Conservation (phyloP, 768 basidiomycete genomes). For the Trametes maxima region DNA sequence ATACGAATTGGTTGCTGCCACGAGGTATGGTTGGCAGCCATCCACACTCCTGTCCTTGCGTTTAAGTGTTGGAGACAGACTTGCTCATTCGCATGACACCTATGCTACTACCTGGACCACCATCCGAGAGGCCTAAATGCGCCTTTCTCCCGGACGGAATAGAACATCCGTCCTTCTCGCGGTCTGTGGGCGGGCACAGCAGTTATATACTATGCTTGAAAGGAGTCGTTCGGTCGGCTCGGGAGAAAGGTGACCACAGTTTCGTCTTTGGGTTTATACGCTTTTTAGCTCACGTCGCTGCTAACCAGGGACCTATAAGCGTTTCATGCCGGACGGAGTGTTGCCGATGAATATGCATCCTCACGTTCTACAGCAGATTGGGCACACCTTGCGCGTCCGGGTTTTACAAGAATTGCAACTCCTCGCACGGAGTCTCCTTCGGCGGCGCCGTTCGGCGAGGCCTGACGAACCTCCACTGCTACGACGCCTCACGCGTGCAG, state of each 20-base stretch:
- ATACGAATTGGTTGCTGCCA: slow-evolving; percentile 56
- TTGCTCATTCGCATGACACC: slow-evolving; percentile 64
- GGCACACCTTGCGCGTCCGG: slow-evolving; percentile 68
- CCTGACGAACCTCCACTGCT: slow-evolving; percentile 42
- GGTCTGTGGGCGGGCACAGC: slow-evolving; percentile 46
- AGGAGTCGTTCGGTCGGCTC: slow-evolving; percentile 43
- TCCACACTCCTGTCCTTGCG: not conserved
- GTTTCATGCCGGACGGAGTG: slow-evolving; percentile 32
- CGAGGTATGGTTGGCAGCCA: slow-evolving; percentile 44
- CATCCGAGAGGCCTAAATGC: slow-evolving; percentile 20
- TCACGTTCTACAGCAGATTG: slow-evolving; percentile 55
- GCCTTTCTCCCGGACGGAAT: slow-evolving; percentile 60
- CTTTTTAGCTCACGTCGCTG: not conserved
- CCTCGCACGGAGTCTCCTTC: slow-evolving; percentile 48
- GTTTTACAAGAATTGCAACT: slow-evolving; percentile 76
- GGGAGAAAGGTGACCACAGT: slow-evolving; percentile 39
- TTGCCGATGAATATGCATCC: slow-evolving; percentile 35
- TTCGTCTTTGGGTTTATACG: not conserved
- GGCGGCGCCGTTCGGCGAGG: slow-evolving; percentile 26
- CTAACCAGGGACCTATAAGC: slow-evolving; percentile 10
- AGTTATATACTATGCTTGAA: slow-evolving; percentile 66
- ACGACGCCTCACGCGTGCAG: slow-evolving; percentile 63
- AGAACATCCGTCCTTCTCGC: slow-evolving; percentile 63
- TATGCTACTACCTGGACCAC: slow-evolving; percentile 42
- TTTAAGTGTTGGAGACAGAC: slow-evolving; percentile 44